Percentiles rank a stretch among this genome's conserved stretches.
Evolutionary conservation across 768 basidiomycete species (phyloP).

Genomic region (Sporobolomyces roseus): DNA sequence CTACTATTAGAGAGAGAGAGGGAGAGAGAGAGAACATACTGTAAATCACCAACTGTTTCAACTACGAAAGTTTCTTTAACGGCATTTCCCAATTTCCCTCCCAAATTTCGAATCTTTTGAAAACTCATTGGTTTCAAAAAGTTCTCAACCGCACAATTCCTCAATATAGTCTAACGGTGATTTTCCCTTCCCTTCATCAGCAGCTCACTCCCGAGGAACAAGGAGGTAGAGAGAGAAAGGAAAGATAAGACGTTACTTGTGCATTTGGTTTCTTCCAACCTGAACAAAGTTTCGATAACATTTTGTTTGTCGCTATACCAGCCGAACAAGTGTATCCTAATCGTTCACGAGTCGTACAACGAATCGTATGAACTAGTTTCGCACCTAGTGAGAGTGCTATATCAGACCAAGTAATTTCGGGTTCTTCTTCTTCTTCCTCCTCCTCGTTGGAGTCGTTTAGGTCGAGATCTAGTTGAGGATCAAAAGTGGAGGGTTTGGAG

Average conservation of each 20-base stretch:
- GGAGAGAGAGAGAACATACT: constrained; percentile 59
- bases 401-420: constrained; percentile 73
- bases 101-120: constrained; percentile 89
- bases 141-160: constrained; percentile 73
- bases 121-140: constrained; percentile 83
- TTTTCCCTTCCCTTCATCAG: neutral
- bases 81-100: constrained; percentile 86
- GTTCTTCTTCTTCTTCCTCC: constrained; percentile 26
- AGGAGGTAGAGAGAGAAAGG: neutral
- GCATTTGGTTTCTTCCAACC: constrained; percentile 87
- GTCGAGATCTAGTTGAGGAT: neutral
- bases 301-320: constrained; percentile 51
- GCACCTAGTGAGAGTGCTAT: constrained; percentile 83
- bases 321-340: constrained; percentile 70
- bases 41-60: constrained; percentile 80
- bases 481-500: neutral
- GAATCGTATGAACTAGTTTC: constrained; percentile 72
- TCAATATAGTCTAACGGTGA: constrained; percentile 66
- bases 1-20: too few relatives aligned
- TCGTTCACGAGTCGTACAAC: constrained; percentile 62
- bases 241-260: constrained; percentile 57
- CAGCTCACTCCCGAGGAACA: too few relatives aligned
- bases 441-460: constrained; percentile 9
- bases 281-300: constrained; percentile 88
- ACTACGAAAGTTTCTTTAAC: constrained; percentile 83